Conservation (phyloP, 1,284 basidiomycete genomes). For the Neonothopanus nambi region DNA sequence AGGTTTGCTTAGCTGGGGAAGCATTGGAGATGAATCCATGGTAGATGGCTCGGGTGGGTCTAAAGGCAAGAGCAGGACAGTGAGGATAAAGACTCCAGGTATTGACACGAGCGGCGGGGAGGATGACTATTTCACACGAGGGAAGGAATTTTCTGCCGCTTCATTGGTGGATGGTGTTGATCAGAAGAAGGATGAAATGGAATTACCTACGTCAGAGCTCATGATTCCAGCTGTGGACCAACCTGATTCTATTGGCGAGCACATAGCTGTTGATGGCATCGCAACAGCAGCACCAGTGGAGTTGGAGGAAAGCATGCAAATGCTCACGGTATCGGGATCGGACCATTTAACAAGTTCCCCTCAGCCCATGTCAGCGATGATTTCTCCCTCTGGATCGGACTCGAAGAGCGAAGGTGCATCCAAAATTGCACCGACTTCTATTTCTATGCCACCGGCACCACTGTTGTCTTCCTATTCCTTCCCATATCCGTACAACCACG, state of each 20-base stretch:
- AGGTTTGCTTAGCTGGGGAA: background rate
- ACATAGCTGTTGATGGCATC: too few species aligned
- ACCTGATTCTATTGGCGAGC: too few species aligned
- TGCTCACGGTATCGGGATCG: background rate
- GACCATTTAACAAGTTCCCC: background rate
- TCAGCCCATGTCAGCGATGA: background rate
- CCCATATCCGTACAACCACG: constrained; percentile 11
- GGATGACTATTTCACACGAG: constrained; percentile 18
- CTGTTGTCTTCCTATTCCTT: constrained; percentile 15
- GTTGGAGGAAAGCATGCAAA: background rate
- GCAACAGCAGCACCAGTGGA: background rate
- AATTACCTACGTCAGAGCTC: background rate
- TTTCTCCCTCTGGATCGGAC: background rate
- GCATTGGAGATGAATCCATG: background rate
- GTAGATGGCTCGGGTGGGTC: background rate
- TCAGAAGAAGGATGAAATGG: too few species aligned
- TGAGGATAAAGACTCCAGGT: background rate
- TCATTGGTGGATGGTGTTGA: background rate
- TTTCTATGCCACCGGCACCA: constrained; percentile 9
- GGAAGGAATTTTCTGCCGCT: constrained; percentile 13
- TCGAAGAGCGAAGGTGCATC: background rate
- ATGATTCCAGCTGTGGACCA: too few species aligned
- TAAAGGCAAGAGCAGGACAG: background rate
- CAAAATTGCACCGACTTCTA: constrained; percentile 10
- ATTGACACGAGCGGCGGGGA: background rate